phyloP scores from a whole-genome alignment of 108 stramenopile genomes.

The Craspedostauros australis region DNA sequence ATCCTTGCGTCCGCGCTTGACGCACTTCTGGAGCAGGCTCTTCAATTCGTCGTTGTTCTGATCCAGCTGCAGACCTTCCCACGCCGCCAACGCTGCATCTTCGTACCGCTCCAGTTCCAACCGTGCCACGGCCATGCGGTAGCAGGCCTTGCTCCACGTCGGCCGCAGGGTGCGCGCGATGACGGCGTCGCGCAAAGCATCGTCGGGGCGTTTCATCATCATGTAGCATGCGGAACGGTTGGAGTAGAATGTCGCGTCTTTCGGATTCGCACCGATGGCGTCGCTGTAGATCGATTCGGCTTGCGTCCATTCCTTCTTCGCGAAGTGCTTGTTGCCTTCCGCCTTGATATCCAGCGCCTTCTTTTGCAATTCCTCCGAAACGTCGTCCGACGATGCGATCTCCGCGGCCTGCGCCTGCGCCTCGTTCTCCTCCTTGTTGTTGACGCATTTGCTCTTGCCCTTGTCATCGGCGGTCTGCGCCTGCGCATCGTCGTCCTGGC shows the following conservation, averaged over 20 bases:
- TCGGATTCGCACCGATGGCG: constrained; percentile 49
- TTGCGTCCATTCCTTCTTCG: constrained; percentile 18
- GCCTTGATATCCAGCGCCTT: constrained; percentile 17
- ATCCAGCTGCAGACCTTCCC: constrained; percentile 51
- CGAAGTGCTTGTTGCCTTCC: constrained; percentile 27
- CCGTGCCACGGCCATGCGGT: constrained; percentile 59
- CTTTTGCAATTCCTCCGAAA: constrained; percentile 9
- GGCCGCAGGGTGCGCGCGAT: constrained; percentile 23
- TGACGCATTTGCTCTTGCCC: background rate
- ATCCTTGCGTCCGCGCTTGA: constrained; percentile 32
- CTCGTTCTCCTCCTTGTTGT: background rate
- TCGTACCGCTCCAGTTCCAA: constrained; percentile 49
- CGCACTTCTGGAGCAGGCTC: constrained; percentile 27
- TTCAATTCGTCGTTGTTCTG: constrained; percentile 38
- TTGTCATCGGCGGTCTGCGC: background rate
- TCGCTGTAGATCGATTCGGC: constrained; percentile 47
- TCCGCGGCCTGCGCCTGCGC: background rate
- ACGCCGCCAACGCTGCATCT: constrained; percentile 42
- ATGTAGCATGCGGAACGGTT: constrained; percentile 44
- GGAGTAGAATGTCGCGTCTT: constrained; percentile 58
- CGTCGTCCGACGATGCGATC: background rate
- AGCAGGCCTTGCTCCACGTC: constrained; percentile 57
- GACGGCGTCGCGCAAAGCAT: constrained; percentile 26
- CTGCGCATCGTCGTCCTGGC: background rate
- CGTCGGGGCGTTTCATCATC: background rate